Evolutionary conservation across 2,329 filamentous ascomycete genomes (phyloP), one percentile per base, ranked within the genome.

Genomic region (Sporothrix sp.): DNA sequence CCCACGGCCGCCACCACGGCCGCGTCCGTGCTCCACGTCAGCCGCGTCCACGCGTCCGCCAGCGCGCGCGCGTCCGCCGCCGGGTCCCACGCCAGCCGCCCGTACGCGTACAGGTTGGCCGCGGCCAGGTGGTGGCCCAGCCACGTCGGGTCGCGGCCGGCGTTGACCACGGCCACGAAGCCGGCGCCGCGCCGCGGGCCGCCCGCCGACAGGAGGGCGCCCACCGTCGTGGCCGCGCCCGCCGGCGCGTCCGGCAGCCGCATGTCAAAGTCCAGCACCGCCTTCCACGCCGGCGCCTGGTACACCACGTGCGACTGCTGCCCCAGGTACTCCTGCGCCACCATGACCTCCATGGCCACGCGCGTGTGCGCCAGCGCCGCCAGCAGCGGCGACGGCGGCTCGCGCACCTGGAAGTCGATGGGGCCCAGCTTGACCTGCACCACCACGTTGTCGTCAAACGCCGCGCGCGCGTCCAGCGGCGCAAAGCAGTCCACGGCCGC

Each of bases 381-480:
- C 55, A 87, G 85, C 1, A 87, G 65, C 0, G 84, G 82, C 4
- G 78, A 84, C 1, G 73, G 65, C 1, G 83, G 78, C 61, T 86
- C 83, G 32, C 83, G 75, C 10, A 85, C 79, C 58, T 86, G 83
- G 63, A 87, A 86, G 60, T 87, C 83, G 53, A 86, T 86, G 0
- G 83, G 82, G 0, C 84, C 83, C 55, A 82, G 85, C 63, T 87
- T 87, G 64, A 87, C 81, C 60, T 87, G 83, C 2, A 87, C 71
- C 0, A 87, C 71, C 0, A 86, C 82, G 42, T 87, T 87, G 40
- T 82, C 78, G 20, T 82, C 78, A 51, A 87, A 87, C 53, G 80
- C 62, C 78, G 51, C 87, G 87, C 53, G 80, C 62, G 5, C 75
- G 58, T 87, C 83, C 0, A 86, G 71, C 1, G 71, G 69, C 14